Evolutionary conservation across 2,329 filamentous ascomycete genomes (phyloP).

Genomic region (Paecilomyces dactylethromorphus): DNA sequence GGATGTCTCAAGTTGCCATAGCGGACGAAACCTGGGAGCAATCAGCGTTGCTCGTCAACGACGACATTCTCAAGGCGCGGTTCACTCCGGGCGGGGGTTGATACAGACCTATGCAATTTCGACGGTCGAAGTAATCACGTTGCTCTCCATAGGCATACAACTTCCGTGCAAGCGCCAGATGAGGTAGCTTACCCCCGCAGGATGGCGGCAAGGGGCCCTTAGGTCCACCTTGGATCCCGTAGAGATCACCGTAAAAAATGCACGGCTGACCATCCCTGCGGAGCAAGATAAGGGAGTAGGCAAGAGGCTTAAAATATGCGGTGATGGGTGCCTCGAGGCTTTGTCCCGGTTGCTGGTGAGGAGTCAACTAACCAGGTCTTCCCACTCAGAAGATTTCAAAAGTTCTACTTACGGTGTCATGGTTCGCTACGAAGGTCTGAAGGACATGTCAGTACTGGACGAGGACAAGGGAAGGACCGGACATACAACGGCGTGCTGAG

Average conservation of each 20-base stretch:
- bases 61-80: not conserved
- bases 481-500: slow-evolving; percentile 52
- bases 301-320: slow-evolving; percentile 63
- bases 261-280: slow-evolving; percentile 58
- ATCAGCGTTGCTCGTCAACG: slow-evolving; percentile 21
- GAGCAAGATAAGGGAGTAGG: slow-evolving; percentile 66
- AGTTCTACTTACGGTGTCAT: slow-evolving; percentile 16
- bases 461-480: not conserved
- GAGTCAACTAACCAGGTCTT: not conserved
- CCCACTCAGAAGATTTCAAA: not conserved
- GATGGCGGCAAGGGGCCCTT: slow-evolving; percentile 47
- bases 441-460: not conserved
- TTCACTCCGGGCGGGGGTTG: not conserved
- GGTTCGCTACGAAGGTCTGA: slow-evolving; percentile 20
- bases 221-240: slow-evolving; percentile 50
- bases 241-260: slow-evolving; percentile 65
- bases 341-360: slow-evolving; percentile 53
- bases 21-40: slow-evolving; percentile 34
- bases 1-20: slow-evolving; percentile 45
- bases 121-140: slow-evolving; percentile 55
- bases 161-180: slow-evolving; percentile 56
- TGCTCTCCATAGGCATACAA: slow-evolving; percentile 62
- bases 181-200: slow-evolving; percentile 50
- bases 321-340: slow-evolving; percentile 57
- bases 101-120: slow-evolving; percentile 51